phyloP scores from a whole-genome alignment of 805 yeast genomes.

The Monosporozyma aquatica region DNA sequence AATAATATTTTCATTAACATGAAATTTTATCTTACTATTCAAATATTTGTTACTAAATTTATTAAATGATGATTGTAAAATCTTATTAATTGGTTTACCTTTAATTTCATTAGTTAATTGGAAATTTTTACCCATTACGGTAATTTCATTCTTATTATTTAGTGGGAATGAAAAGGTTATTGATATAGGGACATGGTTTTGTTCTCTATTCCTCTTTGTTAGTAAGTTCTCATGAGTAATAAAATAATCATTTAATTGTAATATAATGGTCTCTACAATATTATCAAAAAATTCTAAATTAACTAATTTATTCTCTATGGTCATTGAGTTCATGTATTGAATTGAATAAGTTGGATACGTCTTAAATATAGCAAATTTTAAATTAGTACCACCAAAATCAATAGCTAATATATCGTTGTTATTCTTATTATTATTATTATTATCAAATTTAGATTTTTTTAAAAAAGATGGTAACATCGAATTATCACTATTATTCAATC shows the following conservation, averaged over 20 bases:
- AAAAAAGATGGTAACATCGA: slow-evolving; percentile 18
- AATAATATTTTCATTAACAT: slow-evolving; percentile 37
- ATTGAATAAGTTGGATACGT: slow-evolving; percentile 10
- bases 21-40: slow-evolving; percentile 21
- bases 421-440: neutral
- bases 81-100: slow-evolving; percentile 33
- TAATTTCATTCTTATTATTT: slow-evolving; percentile 28
- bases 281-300: slow-evolving; percentile 15
- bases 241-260: slow-evolving; percentile 11
- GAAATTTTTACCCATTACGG: slow-evolving; percentile 57
- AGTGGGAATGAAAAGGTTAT: slow-evolving; percentile 30
- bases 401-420: slow-evolving; percentile 14
- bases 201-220: neutral
- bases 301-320: slow-evolving; percentile 12
- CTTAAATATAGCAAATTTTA: slow-evolving; percentile 19
- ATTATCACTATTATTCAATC: slow-evolving; percentile 12
- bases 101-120: slow-evolving; percentile 35
- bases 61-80: slow-evolving; percentile 33
- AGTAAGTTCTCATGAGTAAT: neutral
- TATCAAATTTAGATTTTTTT: slow-evolving; percentile 1
- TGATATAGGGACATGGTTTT: slow-evolving; percentile 24
- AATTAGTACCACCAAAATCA: slow-evolving; percentile 25
- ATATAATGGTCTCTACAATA: slow-evolving; percentile 14
- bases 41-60: slow-evolving; percentile 5
- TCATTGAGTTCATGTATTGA: slow-evolving; percentile 8